phyloP scores from a whole-genome alignment of 139 green algal genomes.

The Auxenochlorella pyrenoidosa region DNA sequence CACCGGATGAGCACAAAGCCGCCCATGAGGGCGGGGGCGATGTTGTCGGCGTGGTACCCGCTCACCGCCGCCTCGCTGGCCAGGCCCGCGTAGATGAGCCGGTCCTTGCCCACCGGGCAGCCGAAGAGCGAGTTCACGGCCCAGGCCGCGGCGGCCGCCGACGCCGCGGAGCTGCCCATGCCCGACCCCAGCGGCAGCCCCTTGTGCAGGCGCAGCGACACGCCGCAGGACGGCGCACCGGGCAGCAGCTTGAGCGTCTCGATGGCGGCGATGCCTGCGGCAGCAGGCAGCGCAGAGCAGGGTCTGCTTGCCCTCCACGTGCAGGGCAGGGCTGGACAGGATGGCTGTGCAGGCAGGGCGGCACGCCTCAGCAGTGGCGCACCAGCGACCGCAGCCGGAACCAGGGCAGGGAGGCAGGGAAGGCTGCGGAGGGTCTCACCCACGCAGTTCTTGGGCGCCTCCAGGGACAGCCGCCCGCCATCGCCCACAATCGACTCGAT shows the following conservation, averaged over 20 bases:
- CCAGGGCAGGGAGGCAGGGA: not conserved
- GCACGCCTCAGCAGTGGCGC: not conserved
- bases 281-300: not conserved
- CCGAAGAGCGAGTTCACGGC: constrained; percentile 96
- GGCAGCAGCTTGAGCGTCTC: constrained; percentile 90
- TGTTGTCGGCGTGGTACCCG: constrained; percentile 98
- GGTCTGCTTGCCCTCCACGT: not conserved
- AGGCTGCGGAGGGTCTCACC: constrained; percentile 37
- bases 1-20: constrained; percentile 94
- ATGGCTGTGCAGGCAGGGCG: not conserved
- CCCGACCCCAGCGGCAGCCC: constrained; percentile 94
- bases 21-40: constrained; percentile 91
- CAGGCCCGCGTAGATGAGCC: constrained; percentile 87
- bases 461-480: constrained; percentile 83
- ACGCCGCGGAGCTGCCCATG: constrained; percentile 91
- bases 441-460: constrained; percentile 89
- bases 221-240: constrained; percentile 72
- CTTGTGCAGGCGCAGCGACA: constrained; percentile 89
- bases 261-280: constrained; percentile 82
- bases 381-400: not conserved
- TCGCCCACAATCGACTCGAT: constrained; percentile 94
- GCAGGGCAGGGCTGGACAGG: not conserved
- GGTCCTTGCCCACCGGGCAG: constrained; percentile 74
- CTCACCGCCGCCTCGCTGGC: constrained; percentile 88
- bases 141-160: constrained; percentile 85